Base-by-base conservation (phyloP, 305 asterid species). In the Plantago lanceolata region DNA sequence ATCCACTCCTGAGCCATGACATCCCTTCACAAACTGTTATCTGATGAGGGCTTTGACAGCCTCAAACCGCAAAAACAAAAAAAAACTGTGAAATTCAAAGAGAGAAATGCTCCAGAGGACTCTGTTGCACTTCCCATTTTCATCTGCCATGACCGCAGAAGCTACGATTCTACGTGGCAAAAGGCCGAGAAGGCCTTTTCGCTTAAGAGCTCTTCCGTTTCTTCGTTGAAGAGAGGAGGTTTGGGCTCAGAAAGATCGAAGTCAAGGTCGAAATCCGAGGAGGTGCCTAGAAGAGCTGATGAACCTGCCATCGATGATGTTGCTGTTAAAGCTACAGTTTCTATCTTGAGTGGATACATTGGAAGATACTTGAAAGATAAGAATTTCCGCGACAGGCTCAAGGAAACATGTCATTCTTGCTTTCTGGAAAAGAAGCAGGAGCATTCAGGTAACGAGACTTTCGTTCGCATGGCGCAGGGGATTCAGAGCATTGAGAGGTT, bases 221-320 rank as follows among this genome's bases (percentile, higher is more conserved):
- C 61, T 55, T 80, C 88, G 8, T 76, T 82, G 11, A 73, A 68
- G 19, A 79, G 70, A 63, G 71, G 65, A n/a, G 65, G 59, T 31
- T 71, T 83, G 18, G 76, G 80, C 56, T 78, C 86, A 0, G 77
- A 72, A 17, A 73, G 59, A 59, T 80, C 84, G 5, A 50, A 59
- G 17, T 64, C 37, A 57, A 59, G 33, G 66, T 45, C 84, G 7
- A 63, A 35, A 1, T 71, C 72, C 9, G 62, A 70, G 57, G 73
- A 2, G 21, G 9, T 21, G 29, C 13, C 61, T 15, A 57, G 79
- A 31, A 66, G 61, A 45, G 80, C 68, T 28, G 90, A 77, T 28
- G 90, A 77, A 61, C 89, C 89, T 40, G 82, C 85, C 16, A 77
- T 85, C 24, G 94, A 89, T 43, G 90, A 76, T 56, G 88, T 74